phyloP scores from a whole-genome alignment of 495 filamentous ascomycete genomes.

The Lasiosphaeria hispida region DNA sequence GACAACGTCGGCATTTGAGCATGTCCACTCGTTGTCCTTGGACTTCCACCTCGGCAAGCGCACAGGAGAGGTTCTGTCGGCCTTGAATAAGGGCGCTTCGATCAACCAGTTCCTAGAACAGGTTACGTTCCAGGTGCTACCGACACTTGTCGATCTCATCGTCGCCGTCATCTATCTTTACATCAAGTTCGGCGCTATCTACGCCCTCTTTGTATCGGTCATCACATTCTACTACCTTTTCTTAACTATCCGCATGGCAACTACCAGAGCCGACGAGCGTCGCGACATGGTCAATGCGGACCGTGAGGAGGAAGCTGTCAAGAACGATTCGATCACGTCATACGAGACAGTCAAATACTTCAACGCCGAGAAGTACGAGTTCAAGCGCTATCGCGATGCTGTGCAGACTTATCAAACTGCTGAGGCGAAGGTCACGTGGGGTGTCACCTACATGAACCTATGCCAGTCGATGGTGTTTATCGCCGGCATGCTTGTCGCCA shows the following conservation, averaged over 20 bases:
- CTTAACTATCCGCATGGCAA: slow-evolving; percentile 91
- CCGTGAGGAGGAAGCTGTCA: slow-evolving; percentile 92
- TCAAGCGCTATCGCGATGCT: slow-evolving; percentile 75
- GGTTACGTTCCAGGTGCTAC: slow-evolving; percentile 90
- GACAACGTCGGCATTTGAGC: slow-evolving; percentile 92
- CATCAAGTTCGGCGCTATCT: slow-evolving; percentile 77
- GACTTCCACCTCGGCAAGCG: slow-evolving; percentile 97
- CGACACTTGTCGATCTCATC: slow-evolving; percentile 87
- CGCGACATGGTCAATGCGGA: slow-evolving; percentile 92
- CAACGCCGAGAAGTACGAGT: slow-evolving; percentile 93
- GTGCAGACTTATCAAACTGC: slow-evolving; percentile 79
- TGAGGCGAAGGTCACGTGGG: slow-evolving; percentile 84
- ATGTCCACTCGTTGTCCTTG: slow-evolving; percentile 89
- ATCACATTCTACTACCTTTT: slow-evolving; percentile 97
- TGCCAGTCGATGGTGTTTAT: slow-evolving; percentile 93
- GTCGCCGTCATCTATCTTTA: slow-evolving; percentile 88
- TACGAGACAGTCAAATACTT: slow-evolving; percentile 99
- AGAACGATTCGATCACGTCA: slow-evolving; percentile 96
- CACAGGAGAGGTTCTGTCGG: slow-evolving; percentile 92
- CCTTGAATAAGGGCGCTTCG: slow-evolving; percentile 89
- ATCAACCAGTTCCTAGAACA: slow-evolving; percentile 97
- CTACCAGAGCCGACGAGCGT: slow-evolving; percentile 85
- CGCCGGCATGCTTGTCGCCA: slow-evolving; percentile 76
- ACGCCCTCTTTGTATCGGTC: slow-evolving; percentile 84
- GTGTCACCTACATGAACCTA: slow-evolving; percentile 90